phyloP scores from a whole-genome alignment of 495 filamentous ascomycete genomes.

The Penicillium robsamsonii region DNA sequence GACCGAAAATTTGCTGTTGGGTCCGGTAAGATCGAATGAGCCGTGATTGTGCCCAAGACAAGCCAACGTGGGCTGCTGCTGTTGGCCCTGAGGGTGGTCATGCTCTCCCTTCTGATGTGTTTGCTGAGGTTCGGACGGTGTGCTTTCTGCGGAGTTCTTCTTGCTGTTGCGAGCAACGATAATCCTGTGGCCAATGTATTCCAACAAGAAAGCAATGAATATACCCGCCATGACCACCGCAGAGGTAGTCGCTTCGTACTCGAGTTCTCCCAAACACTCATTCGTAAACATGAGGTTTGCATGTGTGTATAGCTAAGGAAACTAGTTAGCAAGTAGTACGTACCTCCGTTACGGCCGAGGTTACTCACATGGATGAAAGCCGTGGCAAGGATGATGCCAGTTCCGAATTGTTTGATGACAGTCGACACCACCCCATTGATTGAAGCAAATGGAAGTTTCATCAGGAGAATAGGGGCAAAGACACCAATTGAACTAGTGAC shows the following conservation, averaged over 20 bases:
- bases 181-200: constrained; percentile 55
- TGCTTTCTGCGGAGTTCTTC: not conserved
- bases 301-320: constrained; percentile 57
- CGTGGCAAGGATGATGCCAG: constrained; percentile 69
- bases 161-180: constrained; percentile 29
- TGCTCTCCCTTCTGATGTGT: constrained; percentile 7
- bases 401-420: constrained; percentile 66
- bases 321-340: constrained; percentile 8
- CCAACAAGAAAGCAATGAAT: constrained; percentile 60
- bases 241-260: constrained; percentile 59
- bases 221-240: constrained; percentile 65
- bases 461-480: constrained; percentile 41
- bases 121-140: constrained; percentile 1
- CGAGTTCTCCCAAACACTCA: constrained; percentile 58
- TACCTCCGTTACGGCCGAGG: not conserved
- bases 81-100: constrained; percentile 2
- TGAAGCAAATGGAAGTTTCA: constrained; percentile 29
- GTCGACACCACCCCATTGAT: constrained; percentile 47
- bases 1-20: constrained; percentile 55
- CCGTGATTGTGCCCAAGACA: constrained; percentile 35
- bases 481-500: constrained; percentile 47
- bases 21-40: constrained; percentile 24
- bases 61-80: constrained; percentile 17
- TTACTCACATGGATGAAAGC: constrained; percentile 63
- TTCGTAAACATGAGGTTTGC: constrained; percentile 62